Percentiles rank a stretch among this genome's conserved stretches.
These are phyloP conservation scores for Phoenix roebelenii DNA, from an alignment of 176 grass and related monocot species.

Conservation along the genomic window DNA sequence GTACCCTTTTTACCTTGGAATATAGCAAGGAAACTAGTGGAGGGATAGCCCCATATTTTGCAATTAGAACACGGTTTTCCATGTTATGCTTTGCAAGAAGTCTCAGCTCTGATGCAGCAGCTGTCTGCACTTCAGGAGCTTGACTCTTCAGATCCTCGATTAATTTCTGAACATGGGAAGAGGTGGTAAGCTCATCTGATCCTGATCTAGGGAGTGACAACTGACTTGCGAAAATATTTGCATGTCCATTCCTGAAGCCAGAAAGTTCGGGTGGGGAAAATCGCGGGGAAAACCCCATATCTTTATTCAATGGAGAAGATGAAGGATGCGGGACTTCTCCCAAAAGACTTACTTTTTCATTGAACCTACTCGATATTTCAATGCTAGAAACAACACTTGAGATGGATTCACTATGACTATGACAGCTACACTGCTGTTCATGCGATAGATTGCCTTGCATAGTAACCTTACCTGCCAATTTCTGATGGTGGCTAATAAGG, in stretches of 20 bases:
- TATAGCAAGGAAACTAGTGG: constrained; percentile 28
- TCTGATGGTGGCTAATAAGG: constrained; percentile 6
- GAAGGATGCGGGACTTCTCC: constrained; percentile 11
- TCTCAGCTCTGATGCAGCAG: constrained; percentile 32
- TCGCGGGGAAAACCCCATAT: constrained; percentile 2
- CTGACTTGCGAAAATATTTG: not conserved
- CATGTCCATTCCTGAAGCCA: not conserved
- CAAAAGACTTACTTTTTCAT: constrained; percentile 26
- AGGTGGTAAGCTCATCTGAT: constrained; percentile 17
- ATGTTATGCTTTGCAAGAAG: constrained; percentile 33
- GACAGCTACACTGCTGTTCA: constrained; percentile 23
- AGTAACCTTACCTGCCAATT: not conserved
- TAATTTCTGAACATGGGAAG: constrained; percentile 24
- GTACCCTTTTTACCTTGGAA: constrained; percentile 27
- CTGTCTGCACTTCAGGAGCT: constrained; percentile 27
- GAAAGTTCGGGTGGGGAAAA: constrained; percentile 16
- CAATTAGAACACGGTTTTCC: constrained; percentile 34
- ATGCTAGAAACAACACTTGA: constrained; percentile 43
- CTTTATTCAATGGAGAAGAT: constrained; percentile 13
- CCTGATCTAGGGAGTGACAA: not conserved
- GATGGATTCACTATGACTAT: constrained; percentile 35
- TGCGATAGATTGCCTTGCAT: constrained; percentile 10
- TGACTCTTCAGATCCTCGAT: constrained; percentile 24
- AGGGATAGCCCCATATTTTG: constrained; percentile 28
- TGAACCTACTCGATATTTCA: constrained; percentile 26